phyloP scores from a whole-genome alignment of 106 monocot species.

The Platanthera zijinensis region DNA sequence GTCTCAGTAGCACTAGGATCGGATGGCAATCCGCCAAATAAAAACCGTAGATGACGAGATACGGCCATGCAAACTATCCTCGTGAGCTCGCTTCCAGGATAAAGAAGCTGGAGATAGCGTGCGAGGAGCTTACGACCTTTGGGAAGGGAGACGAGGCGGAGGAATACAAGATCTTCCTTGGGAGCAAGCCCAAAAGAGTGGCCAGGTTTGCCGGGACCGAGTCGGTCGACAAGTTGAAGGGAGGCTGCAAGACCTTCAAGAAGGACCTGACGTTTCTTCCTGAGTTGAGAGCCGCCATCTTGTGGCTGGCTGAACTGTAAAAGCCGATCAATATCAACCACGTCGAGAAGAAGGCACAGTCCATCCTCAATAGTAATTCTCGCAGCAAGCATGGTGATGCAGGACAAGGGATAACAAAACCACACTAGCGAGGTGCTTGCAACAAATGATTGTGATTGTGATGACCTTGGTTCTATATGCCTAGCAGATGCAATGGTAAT shows the following conservation, averaged over 20 bases:
- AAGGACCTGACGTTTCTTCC: conserved; percentile 47
- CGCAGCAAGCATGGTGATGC: conserved; percentile 82
- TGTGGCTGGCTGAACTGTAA: conserved; percentile 51
- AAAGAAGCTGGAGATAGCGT: conserved; percentile 59
- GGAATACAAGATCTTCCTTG: conserved; percentile 86
- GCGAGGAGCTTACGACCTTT: conserved; percentile 86
- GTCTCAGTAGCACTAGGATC: conserved; percentile 61
- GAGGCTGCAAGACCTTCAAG: conserved; percentile 82
- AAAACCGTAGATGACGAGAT: conserved; percentile 71
- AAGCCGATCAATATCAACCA: conserved; percentile 87
- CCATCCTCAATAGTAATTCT: conserved; percentile 85
- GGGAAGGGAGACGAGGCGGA: conserved; percentile 66
- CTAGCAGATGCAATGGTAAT: no score
- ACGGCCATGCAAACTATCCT: conserved; percentile 87
- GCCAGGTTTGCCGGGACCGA: conserved; percentile 12
- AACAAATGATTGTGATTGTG: no score
- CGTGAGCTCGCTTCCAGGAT: conserved; percentile 61
- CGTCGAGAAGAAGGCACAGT: conserved; percentile 69
- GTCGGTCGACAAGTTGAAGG: conserved; percentile 85
- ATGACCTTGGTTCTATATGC: no score
- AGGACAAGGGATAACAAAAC: no score
- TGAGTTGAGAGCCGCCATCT: conserved; percentile 61
- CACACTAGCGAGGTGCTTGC: no score
- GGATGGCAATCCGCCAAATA: conserved; percentile 66
- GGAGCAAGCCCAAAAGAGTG: conserved; percentile 45